A percentile compares a stretch with the other conserved stretches of the same genome.
phyloP scores from a whole-genome alignment of 345 rosid genomes.

The Gossypium stocksii region DNA sequence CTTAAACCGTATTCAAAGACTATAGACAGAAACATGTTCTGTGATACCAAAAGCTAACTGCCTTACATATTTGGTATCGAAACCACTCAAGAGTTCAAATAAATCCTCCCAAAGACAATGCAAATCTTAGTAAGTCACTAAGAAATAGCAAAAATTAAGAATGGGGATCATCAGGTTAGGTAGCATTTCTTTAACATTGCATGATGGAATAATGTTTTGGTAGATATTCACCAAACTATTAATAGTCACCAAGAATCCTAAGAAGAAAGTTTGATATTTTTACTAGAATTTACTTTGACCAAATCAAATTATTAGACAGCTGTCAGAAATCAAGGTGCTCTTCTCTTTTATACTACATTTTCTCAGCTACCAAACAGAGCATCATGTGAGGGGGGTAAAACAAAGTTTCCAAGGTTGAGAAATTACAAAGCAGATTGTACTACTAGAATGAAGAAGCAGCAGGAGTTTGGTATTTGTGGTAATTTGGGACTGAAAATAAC shows the following conservation, averaged over 20 bases:
- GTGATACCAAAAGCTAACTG: background rate
- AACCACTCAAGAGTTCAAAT: background rate
- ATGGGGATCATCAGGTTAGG: slow-evolving; percentile 4
- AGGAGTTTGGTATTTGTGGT: background rate
- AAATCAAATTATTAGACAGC: background rate
- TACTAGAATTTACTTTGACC: background rate
- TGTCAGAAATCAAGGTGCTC: background rate
- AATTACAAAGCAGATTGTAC: background rate
- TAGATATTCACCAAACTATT: slow-evolving; percentile 1
- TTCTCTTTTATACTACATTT: background rate
- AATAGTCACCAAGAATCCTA: background rate
- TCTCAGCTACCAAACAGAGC: slow-evolving; percentile 15
- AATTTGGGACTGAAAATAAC: background rate
- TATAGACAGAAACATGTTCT: background rate
- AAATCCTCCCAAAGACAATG: background rate
- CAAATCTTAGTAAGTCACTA: background rate
- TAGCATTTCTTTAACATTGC: slow-evolving; percentile 7
- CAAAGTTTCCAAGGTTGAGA: background rate
- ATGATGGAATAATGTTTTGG: slow-evolving; percentile 3
- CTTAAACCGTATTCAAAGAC: slow-evolving; percentile 1
- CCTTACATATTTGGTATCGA: background rate
- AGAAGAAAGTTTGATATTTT: background rate
- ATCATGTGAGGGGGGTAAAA: too few species aligned
- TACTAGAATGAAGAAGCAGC: background rate
- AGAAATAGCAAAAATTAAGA: background rate